phyloP scores from a whole-genome alignment of 305 asterid species.

The Rubia balearica region DNA sequence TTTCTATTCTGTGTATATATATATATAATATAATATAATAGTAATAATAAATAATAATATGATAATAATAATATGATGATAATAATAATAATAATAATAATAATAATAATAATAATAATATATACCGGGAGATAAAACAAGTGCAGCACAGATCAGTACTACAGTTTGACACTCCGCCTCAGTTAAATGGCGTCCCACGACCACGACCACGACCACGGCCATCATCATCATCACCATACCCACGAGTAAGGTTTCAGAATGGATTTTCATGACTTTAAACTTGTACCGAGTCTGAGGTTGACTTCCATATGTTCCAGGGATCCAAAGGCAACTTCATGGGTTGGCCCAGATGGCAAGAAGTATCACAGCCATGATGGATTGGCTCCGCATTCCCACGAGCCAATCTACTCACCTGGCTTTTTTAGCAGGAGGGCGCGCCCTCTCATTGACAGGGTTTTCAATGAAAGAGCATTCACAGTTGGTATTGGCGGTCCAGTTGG shows the following conservation, averaged over 20 bases:
- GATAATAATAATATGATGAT: too few relatives aligned
- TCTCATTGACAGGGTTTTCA: slow-evolving; percentile 53
- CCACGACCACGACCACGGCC: slow-evolving; percentile 18
- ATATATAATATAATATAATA: too few relatives aligned
- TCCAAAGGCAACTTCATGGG: slow-evolving; percentile 40
- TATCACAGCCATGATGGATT: slow-evolving; percentile 96
- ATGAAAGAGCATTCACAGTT: slow-evolving; percentile 78
- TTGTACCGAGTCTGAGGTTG: slow-evolving; percentile 5
- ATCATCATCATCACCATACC: slow-evolving; percentile 21
- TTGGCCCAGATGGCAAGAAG: slow-evolving; percentile 67
- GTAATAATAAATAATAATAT: too few relatives aligned
- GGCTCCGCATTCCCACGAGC: slow-evolving; percentile 90
- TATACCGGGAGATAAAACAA: too few relatives aligned
- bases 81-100: too few relatives aligned
- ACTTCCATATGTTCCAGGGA: slow-evolving; percentile 38
- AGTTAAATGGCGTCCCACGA: slow-evolving; percentile 30
- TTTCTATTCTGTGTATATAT: too few relatives aligned
- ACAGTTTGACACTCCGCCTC: background rate
- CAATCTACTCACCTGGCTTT: slow-evolving; percentile 79
- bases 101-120: too few relatives aligned
- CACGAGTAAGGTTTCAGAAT: slow-evolving; percentile 21
- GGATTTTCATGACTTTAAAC: background rate
- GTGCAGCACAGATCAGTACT: too few relatives aligned
- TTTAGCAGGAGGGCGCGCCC: slow-evolving; percentile 82
- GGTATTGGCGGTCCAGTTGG: slow-evolving; percentile 99